These are phyloP conservation scores for Schizonepeta tenuifolia DNA, from an alignment of 257 asterid species.

Conservation along the genomic window DNA sequence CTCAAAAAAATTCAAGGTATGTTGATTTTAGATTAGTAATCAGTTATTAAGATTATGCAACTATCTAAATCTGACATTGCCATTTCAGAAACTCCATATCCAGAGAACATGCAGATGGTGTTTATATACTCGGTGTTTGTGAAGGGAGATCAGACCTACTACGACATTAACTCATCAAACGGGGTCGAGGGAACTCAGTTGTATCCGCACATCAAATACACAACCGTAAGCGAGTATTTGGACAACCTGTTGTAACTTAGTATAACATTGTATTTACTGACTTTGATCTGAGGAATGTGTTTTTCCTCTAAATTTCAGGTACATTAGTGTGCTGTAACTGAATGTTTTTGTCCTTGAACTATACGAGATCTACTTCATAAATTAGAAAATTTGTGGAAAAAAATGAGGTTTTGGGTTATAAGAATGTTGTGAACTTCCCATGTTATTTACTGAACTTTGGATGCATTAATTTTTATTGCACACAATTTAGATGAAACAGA, in stretches of 20 bases:
- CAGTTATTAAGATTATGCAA: constrained; percentile 3
- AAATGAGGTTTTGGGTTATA: background rate
- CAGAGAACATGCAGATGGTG: constrained; percentile 76
- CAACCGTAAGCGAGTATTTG: constrained; percentile 65
- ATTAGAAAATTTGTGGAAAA: background rate
- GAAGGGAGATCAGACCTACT: constrained; percentile 85
- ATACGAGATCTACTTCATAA: background rate
- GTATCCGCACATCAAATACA: constrained; percentile 73
- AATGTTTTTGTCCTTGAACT: background rate
- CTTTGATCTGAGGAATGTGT: constrained; percentile 24
- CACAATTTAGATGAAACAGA: background rate
- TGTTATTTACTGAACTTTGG: background rate
- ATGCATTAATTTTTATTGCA: background rate
- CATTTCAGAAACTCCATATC: constrained; percentile 75
- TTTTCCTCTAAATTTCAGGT: background rate
- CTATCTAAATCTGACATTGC: constrained; percentile 23
- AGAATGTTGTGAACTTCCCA: background rate
- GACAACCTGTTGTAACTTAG: constrained; percentile 51
- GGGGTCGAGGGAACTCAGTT: constrained; percentile 74
- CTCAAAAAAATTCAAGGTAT: constrained; percentile 66
- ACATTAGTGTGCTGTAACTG: background rate
- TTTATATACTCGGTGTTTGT: constrained; percentile 81
- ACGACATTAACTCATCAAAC: constrained; percentile 48
- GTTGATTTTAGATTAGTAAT: constrained; percentile 3
- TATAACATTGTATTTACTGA: constrained; percentile 27